Evolutionary conservation across 2,329 filamentous ascomycete species (phyloP), one percentile per base, ranked within the genome.

Genomic region (Calonectria hongkongensis): DNA sequence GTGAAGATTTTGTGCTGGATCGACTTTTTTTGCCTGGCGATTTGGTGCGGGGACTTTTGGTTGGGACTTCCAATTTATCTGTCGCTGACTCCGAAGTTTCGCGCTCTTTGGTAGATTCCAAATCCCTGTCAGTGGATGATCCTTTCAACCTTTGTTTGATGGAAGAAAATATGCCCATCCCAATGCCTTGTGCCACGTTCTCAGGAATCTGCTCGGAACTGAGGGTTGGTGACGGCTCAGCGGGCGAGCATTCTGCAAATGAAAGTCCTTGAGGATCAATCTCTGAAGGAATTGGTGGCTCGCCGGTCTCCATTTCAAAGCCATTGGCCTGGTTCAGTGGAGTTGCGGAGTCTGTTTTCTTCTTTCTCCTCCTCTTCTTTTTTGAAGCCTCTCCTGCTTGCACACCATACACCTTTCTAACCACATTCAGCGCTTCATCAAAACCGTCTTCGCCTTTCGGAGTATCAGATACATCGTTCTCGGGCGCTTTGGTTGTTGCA

Each of bases 121-220:
- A 36, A 10, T 16, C n/a, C 10, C 18, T 21, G 7, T 6, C 39
- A 2, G n/a, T 5, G 47, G 56, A 48, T 12, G 33, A 33, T 1
- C 66, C 60, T 70, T 81, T 75, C 43, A 83, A 73, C 41, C 73
- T 81, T 13, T 81, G 76, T 48, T 75, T 77, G 2, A 83, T 72
- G 3, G 82, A 81, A 2, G 77, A 60, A 60, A 60, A 60, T 21
- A 60, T 81, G 81, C 82, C 83, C 21, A 76, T 41, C 16, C 75
- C 78, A n/a, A 71, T 30, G 12, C 71, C 30, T 16, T 71, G 69
- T 3, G 18, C 36, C 10, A 65, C 8, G 33, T 50, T 43, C 58
- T n/a, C 36, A 2, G 51, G 10, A 9, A 7, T 25, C 33, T 65
- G 67, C 36, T 21, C 4, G 13, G n/a, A 12, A 12, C 10, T n/a